Conservation (phyloP, 345 rosid genomes). For the Linum lewisii region DNA sequence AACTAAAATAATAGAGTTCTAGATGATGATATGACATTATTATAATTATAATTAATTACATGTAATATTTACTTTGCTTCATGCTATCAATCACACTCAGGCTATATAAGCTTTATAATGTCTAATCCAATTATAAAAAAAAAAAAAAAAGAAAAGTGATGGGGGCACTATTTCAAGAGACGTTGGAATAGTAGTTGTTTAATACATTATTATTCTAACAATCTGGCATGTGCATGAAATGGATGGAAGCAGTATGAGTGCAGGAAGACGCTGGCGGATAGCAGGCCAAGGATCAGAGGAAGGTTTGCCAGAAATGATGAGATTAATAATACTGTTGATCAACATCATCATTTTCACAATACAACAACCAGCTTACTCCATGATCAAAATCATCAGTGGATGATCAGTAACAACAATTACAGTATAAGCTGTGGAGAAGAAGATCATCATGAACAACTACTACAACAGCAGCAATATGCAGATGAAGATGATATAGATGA, state of each 20-base stretch:
- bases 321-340: conserved; percentile 2
- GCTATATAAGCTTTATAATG: conserved; percentile 9
- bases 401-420: neutral
- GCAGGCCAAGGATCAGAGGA: conserved; percentile 91
- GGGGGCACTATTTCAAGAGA: conserved; percentile 9
- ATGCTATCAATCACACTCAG: too few species aligned
- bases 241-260: conserved; percentile 54
- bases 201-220: neutral
- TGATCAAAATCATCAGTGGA: neutral
- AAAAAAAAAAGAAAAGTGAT: too few species aligned
- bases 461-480: conserved; percentile 22
- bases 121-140: conserved; percentile 12
- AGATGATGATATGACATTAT: neutral
- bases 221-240: neutral
- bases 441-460: conserved; percentile 31
- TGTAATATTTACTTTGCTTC: too few species aligned
- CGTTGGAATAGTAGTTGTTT: conserved; percentile 12
- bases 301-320: conserved; percentile 88
- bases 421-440: conserved; percentile 17
- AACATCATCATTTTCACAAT: neutral
- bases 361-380: neutral
- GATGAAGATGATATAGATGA: conserved; percentile 43
- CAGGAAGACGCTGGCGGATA: conserved; percentile 91
- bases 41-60: too few species aligned
- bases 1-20: neutral